Evolutionary conservation across 2,329 filamentous ascomycete species (phyloP).

Genomic region (Fusarium chuoi): DNA sequence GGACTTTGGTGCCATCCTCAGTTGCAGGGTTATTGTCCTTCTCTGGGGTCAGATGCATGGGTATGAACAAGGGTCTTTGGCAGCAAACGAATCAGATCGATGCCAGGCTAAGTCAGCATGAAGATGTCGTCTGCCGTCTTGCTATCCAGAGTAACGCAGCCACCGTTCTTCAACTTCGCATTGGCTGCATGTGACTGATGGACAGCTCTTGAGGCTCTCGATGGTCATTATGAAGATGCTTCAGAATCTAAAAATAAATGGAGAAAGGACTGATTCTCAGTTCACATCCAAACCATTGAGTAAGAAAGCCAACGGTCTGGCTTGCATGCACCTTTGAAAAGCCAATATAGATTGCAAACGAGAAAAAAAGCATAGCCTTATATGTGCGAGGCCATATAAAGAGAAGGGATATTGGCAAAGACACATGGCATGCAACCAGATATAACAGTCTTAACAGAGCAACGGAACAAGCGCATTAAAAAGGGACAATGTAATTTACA

Average conservation of each 20-base stretch:
- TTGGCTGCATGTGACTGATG: not conserved
- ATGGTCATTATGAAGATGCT: not conserved
- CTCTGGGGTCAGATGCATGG: not conserved
- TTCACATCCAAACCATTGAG: not conserved
- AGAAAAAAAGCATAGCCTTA: not conserved
- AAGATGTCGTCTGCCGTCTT: not conserved
- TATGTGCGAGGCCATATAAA: not conserved
- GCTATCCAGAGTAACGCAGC: too few species aligned
- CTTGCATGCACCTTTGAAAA: fast-evolving
- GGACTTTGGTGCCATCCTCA: not conserved
- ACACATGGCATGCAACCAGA: not conserved
- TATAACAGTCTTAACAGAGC: too few species aligned
- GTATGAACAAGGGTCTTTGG: not conserved
- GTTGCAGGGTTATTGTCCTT: not conserved
- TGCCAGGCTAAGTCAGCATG: not conserved
- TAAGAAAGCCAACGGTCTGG: not conserved
- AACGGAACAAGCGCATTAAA: fast-evolving
- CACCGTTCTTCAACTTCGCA: not conserved
- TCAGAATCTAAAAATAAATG: too few species aligned
- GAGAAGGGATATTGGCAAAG: not conserved
- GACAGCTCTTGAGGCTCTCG: fast-evolving
- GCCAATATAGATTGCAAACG: too few species aligned
- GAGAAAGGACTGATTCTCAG: not conserved
- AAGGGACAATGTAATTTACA: not conserved
- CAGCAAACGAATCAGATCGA: not conserved